A percentile compares a stretch with the other conserved stretches of the same genome.
Conservation (phyloP, 306 rosid genomes). For the Trichosanthes truncata region DNA sequence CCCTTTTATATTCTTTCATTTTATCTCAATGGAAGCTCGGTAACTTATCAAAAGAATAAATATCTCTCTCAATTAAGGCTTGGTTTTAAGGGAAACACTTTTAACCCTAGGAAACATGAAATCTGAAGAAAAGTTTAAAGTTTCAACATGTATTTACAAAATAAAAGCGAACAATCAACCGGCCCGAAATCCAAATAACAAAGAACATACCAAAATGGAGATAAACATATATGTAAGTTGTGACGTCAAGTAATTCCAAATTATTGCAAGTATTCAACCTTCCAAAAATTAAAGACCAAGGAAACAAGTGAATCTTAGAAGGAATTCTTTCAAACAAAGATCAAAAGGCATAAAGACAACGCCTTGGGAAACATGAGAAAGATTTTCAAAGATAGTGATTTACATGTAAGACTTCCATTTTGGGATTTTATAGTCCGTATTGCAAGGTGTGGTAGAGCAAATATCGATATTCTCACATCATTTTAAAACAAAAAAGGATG, state of each 20-base stretch:
- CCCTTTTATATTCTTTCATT: too few relatives aligned
- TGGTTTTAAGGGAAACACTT: background rate
- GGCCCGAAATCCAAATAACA: background rate
- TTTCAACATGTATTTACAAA: background rate
- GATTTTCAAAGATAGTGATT: background rate
- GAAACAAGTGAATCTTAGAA: background rate
- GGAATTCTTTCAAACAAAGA: background rate
- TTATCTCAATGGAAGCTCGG: too few relatives aligned
- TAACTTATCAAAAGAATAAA: too few relatives aligned
- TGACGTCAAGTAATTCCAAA: background rate
- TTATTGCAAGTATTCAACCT: background rate
- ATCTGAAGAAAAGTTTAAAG: background rate
- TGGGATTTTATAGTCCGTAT: background rate
- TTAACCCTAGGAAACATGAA: background rate
- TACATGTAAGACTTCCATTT: background rate
- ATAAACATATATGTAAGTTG: background rate
- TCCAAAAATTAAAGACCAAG: background rate
- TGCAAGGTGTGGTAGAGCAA: background rate
- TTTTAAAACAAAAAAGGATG: slow-evolving; percentile 9
- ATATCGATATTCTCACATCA: background rate
- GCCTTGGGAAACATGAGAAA: background rate
- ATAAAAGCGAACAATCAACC: background rate
- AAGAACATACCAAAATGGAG: background rate
- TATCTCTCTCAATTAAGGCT: background rate
- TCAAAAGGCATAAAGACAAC: background rate